A percentile compares a stretch with the other conserved stretches of the same genome.
These are phyloP conservation scores for Rhodofomes roseus DNA, from an alignment of 1,284 basidiomycete genomes.

Conservation along the genomic window DNA sequence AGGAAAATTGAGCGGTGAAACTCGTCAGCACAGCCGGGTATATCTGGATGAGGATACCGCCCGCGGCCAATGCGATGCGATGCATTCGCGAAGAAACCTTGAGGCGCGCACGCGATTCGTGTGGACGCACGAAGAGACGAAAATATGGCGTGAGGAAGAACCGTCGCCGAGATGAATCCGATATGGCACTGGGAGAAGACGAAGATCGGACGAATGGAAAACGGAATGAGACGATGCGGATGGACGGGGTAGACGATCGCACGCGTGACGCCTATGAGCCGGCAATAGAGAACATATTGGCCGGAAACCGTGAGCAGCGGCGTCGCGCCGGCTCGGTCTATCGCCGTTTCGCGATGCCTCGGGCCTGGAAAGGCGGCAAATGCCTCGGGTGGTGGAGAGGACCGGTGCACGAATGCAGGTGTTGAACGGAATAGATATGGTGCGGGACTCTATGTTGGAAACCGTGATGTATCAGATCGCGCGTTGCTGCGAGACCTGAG, in stretches of 20 bases:
- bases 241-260: not conserved
- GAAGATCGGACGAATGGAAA: not conserved
- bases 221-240: not conserved
- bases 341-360: not conserved
- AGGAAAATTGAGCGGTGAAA: not conserved
- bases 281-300: not conserved
- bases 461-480: not conserved
- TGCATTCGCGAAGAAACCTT: not conserved
- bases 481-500: not conserved
- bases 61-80: conserved; percentile 1
- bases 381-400: not conserved
- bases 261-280: not conserved
- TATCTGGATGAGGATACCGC: not conserved
- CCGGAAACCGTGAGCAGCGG: not conserved
- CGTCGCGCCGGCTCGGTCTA: not conserved
- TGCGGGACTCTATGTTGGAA: not conserved
- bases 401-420: not conserved
- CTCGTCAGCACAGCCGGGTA: not conserved
- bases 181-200: not conserved
- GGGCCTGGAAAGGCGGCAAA: not conserved
- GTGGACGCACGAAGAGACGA: not conserved
- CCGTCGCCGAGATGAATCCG: conserved; percentile 2
- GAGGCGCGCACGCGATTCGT: not conserved
- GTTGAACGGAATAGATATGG: not conserved
- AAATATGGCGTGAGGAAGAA: not conserved